Evolutionary conservation across 148 eudicot species (phyloP), one percentile per base, ranked within the genome.

Genomic region (Pouteria glomerata): DNA sequence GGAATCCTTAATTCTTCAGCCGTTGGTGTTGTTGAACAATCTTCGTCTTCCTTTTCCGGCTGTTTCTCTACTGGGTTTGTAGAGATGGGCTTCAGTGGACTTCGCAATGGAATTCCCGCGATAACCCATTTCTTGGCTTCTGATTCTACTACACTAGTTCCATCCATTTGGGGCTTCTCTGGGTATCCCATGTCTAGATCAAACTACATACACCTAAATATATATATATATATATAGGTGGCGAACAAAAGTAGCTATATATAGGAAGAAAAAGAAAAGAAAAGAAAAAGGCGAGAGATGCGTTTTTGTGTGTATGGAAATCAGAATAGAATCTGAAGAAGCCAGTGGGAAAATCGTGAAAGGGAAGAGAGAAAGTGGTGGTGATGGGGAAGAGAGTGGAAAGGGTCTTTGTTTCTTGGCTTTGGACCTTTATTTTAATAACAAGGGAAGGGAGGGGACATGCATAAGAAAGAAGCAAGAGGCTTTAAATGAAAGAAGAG

Each of bases 1-100:
- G 87, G 82, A 68, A 89, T 82, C 64, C 75, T 85, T 6, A 91
- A 63, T 26, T 69, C 94, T 51, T 72, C 66, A 24, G 79, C 79
- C 15, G 82, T 87, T 16, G 94, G 91, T 3, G 91, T 89, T 1
- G 83, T 86, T 8, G 78, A 70, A 19, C 62, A 4, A 18, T 69
- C 78, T 2, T 69, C 81, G 1, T 76, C 89, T 1, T 77, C 76
- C 18, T 37, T 18, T 18, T 26, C 53, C 3, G 5, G 14, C 24
- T 60, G 51, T 51, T 63, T 63, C 29, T 71, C 60, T 10, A 10
- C 57, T 0, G 74, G 68, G 5, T 68, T 64, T n/a, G 81, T 73
- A n/a, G 82, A 76, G 3, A 83, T 63, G 4, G 78, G 79, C 73
- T 77, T 80, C 57, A 73, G 12, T 8, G 74, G 73, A 47, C 55